These are phyloP conservation scores for Alternaria sp. DNA, from an alignment of 2,329 filamentous ascomycete genomes.

Conservation along the genomic window DNA sequence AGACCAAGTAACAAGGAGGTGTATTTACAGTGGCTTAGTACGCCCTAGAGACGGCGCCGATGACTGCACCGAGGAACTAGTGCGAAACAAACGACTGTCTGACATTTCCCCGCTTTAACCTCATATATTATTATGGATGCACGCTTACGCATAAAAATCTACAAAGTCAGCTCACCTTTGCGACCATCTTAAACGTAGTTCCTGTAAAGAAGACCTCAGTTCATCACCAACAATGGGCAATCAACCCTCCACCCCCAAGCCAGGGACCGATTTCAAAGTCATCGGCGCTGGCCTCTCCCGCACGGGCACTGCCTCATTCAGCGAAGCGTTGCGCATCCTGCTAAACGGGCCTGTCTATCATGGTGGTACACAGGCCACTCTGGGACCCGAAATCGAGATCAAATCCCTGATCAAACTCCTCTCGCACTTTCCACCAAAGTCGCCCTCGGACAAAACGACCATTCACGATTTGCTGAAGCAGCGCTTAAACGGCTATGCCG, in stretches of 20 bases:
- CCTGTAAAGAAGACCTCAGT: neutral
- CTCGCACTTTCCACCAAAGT: conserved; percentile 20
- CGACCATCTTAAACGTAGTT: neutral
- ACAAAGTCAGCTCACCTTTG: neutral
- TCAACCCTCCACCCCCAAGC: conserved; percentile 25
- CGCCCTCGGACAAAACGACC: conserved; percentile 2
- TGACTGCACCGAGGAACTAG: neutral
- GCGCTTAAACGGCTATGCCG: conserved; percentile 55
- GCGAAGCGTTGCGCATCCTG: conserved; percentile 58
- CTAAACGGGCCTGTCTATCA: conserved; percentile 61
- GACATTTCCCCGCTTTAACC: neutral
- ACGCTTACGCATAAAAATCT: neutral
- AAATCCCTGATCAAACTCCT: conserved; percentile 37
- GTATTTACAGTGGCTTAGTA: neutral
- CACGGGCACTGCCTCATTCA: conserved; percentile 63
- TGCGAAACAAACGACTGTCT: neutral
- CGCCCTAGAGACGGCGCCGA: neutral
- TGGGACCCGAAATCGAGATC: conserved; percentile 24
- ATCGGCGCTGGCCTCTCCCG: conserved; percentile 57
- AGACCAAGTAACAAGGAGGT: neutral
- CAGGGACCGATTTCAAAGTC: conserved; percentile 48
- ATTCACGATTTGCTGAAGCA: conserved; percentile 40
- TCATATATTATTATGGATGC: neutral
- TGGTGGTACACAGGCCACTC: conserved; percentile 55
- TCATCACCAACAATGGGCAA: conserved; percentile 28